phyloP scores from a whole-genome alignment of 2,329 filamentous ascomycete species.

The Cordyceps tenuipes region DNA sequence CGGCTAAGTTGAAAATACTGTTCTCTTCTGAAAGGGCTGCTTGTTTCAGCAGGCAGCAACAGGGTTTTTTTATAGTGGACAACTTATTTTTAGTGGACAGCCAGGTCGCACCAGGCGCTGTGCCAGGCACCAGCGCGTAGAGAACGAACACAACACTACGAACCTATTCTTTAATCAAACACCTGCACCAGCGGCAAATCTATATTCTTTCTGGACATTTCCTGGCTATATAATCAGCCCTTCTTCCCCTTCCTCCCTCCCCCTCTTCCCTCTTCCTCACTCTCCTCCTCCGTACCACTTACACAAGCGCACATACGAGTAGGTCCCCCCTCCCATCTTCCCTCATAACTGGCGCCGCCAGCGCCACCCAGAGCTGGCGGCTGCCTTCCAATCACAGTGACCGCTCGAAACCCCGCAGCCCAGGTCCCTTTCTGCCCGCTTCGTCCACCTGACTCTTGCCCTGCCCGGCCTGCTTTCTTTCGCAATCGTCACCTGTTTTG shows the following conservation, averaged over 20 bases:
- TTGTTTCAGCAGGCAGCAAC: not conserved
- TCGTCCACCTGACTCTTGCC: not conserved
- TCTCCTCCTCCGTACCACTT: not conserved
- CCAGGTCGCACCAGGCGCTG: not conserved
- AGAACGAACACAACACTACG: not conserved
- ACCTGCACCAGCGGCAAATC: too few relatives aligned
- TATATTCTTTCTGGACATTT: not conserved
- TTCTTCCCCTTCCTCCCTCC: too few relatives aligned
- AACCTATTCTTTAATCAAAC: too few relatives aligned
- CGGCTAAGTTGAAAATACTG: too few relatives aligned
- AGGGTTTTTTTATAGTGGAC: not conserved
- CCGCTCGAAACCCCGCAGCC: not conserved
- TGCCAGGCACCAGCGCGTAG: conserved; percentile 3
- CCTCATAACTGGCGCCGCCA: not conserved
- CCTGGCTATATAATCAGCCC: not conserved
- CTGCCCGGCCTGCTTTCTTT: not conserved
- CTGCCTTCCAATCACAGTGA: not conserved
- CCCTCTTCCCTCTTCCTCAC: not conserved
- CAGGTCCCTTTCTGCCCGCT: conserved; percentile 9
- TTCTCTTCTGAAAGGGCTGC: too few relatives aligned
- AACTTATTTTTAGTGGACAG: not conserved
- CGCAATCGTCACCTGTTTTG: not conserved
- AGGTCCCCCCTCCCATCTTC: not conserved
- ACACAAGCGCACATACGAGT: not conserved
- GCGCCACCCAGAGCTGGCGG: not conserved